Evolutionary conservation across 2,329 filamentous ascomycete species (phyloP).

Genomic region (Dothideomycetes sp.): DNA sequence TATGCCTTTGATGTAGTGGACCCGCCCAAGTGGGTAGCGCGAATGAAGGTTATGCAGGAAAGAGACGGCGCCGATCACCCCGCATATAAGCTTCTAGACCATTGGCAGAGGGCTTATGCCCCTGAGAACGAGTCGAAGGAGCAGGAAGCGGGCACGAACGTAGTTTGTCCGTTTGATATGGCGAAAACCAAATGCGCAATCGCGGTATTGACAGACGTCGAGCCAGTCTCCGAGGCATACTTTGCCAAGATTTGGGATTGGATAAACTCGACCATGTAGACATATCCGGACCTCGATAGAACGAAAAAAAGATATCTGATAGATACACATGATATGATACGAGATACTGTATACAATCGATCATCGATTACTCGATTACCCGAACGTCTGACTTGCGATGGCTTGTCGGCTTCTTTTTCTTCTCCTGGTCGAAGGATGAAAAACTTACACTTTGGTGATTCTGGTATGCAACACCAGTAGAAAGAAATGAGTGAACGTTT

Average conservation of each 20-base stretch:
- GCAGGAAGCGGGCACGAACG: slow-evolving; percentile 2
- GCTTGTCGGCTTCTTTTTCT: slow-evolving; percentile 8
- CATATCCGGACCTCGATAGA: not conserved
- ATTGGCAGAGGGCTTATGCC: slow-evolving; percentile 41
- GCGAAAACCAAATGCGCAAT: slow-evolving; percentile 26
- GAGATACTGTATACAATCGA: not conserved
- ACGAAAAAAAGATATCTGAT: not conserved
- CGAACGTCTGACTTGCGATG: not conserved
- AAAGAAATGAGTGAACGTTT: slow-evolving; percentile 10
- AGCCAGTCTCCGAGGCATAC: slow-evolving; percentile 36
- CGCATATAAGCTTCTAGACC: slow-evolving; percentile 38
- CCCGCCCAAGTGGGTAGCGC: slow-evolving; percentile 34
- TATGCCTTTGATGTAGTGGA: slow-evolving; percentile 34
- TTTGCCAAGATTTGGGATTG: slow-evolving; percentile 37
- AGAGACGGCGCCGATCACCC: slow-evolving; percentile 29
- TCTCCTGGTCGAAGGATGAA: slow-evolving; percentile 1
- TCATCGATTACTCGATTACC: not conserved
- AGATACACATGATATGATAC: not conserved
- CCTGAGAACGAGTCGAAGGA: slow-evolving; percentile 12
- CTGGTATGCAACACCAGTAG: slow-evolving; percentile 8
- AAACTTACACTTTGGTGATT: slow-evolving; percentile 9
- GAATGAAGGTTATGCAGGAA: slow-evolving; percentile 22
- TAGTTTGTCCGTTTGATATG: slow-evolving; percentile 27
- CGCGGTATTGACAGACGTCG: slow-evolving; percentile 28
- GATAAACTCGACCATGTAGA: slow-evolving; percentile 24